Conservation (phyloP, 345 rosid species). For the Raphanus raphanistrum region DNA sequence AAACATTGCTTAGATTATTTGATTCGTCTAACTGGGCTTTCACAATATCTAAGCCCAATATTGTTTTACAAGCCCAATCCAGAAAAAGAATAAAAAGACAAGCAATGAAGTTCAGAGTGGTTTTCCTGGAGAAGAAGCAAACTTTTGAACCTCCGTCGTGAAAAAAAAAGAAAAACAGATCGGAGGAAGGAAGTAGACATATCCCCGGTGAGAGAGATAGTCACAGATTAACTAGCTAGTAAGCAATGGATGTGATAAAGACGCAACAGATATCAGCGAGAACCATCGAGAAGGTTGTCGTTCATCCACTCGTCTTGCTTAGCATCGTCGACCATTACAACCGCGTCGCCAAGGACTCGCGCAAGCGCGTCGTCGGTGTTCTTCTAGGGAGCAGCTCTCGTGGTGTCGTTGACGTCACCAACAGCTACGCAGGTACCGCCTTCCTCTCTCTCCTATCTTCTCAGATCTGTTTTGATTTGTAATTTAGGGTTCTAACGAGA, state of each 20-base stretch:
- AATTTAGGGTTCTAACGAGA: neutral
- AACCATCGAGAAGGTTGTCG: slow-evolving; percentile 89
- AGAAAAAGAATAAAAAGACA: neutral
- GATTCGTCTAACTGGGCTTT: neutral
- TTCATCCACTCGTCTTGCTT: slow-evolving; percentile 92
- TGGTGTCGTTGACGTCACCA: slow-evolving; percentile 86
- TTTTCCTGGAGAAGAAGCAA: slow-evolving; percentile 45
- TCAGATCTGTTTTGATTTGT: neutral
- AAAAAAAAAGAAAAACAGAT: neutral
- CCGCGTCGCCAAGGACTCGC: slow-evolving; percentile 86
- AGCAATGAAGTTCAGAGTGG: neutral
- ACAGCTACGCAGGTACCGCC: slow-evolving; percentile 74
- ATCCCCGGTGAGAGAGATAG: neutral
- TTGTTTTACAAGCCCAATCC: neutral
- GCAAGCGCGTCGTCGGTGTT: slow-evolving; percentile 86
- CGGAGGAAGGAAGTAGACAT: neutral
- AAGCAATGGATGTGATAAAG: slow-evolving; percentile 82
- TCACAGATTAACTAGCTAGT: neutral
- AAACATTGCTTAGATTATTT: neutral
- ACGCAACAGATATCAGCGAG: slow-evolving; percentile 81
- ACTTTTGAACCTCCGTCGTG: neutral
- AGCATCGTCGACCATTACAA: slow-evolving; percentile 97
- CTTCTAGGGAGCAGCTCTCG: slow-evolving; percentile 72
- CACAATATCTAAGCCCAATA: slow-evolving; percentile 11
- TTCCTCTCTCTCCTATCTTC: neutral